These are phyloP conservation scores for Chaetothyriales sp. DNA, from an alignment of 2,329 filamentous ascomycete genomes.

Conservation along the genomic window DNA sequence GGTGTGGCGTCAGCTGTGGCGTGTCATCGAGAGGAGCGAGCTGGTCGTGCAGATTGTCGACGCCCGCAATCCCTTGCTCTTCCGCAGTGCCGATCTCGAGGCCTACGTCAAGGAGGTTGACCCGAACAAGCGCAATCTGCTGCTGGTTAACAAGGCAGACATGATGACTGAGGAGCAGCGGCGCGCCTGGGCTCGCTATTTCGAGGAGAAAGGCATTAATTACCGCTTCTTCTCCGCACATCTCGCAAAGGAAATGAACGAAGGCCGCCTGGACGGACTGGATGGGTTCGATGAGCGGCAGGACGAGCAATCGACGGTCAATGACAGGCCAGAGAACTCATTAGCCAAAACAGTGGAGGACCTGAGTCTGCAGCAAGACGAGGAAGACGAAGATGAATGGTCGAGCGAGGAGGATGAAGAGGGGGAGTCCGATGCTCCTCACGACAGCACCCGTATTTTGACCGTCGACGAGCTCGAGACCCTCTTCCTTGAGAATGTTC, in stretches of 20 bases:
- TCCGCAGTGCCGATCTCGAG: conserved; percentile 86
- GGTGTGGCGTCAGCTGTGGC: conserved; percentile 95
- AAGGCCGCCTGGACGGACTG: conserved; percentile 44
- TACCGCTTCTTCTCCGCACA: conserved; percentile 96
- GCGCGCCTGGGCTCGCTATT: conserved; percentile 70
- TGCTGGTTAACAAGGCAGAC: conserved; percentile 96
- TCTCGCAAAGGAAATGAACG: conserved; percentile 76
- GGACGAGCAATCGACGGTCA: conserved; percentile 10
- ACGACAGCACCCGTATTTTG: conserved; percentile 53
- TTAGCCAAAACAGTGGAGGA: conserved; percentile 12
- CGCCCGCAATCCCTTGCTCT: conserved; percentile 83
- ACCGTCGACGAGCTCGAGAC: conserved; percentile 85
- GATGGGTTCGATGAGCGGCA: conserved; percentile 31
- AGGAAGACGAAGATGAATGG: conserved; percentile 32
- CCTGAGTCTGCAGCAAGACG: conserved; percentile 17
- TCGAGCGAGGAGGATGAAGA: conserved; percentile 29
- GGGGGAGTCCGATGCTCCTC: conserved; percentile 23
- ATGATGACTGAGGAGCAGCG: conserved; percentile 90
- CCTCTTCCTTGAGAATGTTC: conserved; percentile 66
- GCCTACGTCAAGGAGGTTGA: conserved; percentile 88
- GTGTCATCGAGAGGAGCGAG: conserved; percentile 93
- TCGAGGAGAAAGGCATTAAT: conserved; percentile 63
- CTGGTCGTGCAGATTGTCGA: conserved; percentile 96
- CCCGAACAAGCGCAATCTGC: conserved; percentile 69
- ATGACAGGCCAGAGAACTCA: conserved; percentile 10